phyloP scores from a whole-genome alignment of 441 rosid species.

The Mallotus repandus region DNA sequence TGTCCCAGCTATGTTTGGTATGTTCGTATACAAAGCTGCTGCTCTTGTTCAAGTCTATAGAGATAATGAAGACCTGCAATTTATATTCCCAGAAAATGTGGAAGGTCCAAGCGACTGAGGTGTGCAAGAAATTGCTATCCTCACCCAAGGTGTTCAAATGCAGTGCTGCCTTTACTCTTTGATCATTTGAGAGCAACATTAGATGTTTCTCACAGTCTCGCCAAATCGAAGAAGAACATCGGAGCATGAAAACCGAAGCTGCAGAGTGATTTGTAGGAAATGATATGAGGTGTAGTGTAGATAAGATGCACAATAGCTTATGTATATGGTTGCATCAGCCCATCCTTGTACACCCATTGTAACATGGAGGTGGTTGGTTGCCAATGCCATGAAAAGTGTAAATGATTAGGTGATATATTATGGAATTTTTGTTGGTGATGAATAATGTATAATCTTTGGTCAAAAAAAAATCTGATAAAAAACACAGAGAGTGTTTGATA shows the following conservation, averaged over 20 bases:
- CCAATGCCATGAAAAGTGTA: too few relatives aligned
- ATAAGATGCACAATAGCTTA: too few relatives aligned
- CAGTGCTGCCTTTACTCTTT: background rate
- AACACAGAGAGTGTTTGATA: too few relatives aligned
- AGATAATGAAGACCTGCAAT: constrained; percentile 74
- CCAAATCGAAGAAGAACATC: background rate
- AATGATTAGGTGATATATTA: too few relatives aligned
- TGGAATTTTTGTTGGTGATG: too few relatives aligned
- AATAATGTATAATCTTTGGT: too few relatives aligned
- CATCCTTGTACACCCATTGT: too few relatives aligned
- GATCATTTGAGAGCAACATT: background rate
- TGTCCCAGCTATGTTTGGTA: constrained; percentile 83
- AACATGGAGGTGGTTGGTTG: too few relatives aligned
- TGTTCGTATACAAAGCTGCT: constrained; percentile 97
- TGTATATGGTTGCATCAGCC: too few relatives aligned
- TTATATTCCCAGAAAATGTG: constrained; percentile 63
- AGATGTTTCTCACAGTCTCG: background rate
- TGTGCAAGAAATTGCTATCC: background rate
- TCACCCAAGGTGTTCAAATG: background rate
- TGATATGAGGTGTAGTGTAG: too few relatives aligned
- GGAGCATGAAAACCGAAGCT: background rate
- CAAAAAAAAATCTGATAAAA: too few relatives aligned
- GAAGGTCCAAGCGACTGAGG: constrained; percentile 31
- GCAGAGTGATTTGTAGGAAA: too few relatives aligned
- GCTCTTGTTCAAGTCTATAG: constrained; percentile 89